Evolutionary conservation across 2,329 filamentous ascomycete species (phyloP).

Genomic region (Cordyceps militaris): DNA sequence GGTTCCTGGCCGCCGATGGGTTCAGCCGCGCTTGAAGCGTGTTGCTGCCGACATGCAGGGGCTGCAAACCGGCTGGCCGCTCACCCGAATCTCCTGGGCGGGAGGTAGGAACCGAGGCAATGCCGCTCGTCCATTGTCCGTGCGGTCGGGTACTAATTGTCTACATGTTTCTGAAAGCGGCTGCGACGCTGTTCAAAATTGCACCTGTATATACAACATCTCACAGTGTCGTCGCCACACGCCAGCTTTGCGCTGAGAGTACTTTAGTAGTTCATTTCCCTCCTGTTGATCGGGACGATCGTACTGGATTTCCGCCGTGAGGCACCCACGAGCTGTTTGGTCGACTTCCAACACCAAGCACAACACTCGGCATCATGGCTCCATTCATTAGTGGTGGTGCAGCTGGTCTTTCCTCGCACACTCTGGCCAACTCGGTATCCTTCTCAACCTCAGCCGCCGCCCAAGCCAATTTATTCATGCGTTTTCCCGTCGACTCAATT

Average conservation of each 20-base stretch:
- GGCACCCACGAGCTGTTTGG: background rate
- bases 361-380: background rate
- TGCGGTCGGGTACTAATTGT: background rate
- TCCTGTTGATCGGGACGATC: background rate
- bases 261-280: background rate
- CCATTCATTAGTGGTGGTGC: background rate
- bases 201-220: background rate
- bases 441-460: background rate
- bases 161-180: background rate
- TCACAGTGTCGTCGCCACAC: background rate
- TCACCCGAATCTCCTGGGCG: background rate
- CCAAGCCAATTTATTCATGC: background rate
- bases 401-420: background rate
- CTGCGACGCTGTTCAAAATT: background rate
- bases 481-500: background rate
- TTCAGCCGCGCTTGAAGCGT: background rate
- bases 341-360: background rate
- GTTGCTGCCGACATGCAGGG: background rate
- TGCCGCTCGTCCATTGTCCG: background rate
- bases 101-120: background rate
- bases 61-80: background rate
- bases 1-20: background rate
- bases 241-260: background rate
- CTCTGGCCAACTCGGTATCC: background rate
- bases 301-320: background rate